Base-by-base conservation (phyloP, 2,329 filamentous ascomycete genomes). In the Trichoderma semiorbis region DNA sequence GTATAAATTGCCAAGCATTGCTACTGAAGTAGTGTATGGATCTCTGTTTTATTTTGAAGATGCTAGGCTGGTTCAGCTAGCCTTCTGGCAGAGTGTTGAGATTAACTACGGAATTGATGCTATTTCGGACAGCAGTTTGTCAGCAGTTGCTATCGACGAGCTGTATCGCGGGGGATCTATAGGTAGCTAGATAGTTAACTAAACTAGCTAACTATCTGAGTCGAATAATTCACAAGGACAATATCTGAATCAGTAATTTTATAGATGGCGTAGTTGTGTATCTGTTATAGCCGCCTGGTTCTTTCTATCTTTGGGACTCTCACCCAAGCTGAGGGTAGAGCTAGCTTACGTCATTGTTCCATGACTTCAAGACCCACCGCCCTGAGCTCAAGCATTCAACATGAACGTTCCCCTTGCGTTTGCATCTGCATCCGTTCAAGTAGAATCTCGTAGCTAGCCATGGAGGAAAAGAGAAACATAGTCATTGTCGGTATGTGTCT, bases 401-500 rank as follows among this genome's bases (percentile, higher is more conserved):
- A n/a, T 65, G 39, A 43, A 43, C 39, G 55, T 24, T 28, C 24
- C 11, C 26, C 62, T 50, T 63, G 36, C 55, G 39, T 60, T 12
- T 53, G 55, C 67, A 26, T 62, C 55, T 39, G 47, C 47, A 24
- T 28, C 47, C 5, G 28, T 28, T 14, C 14, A 21, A 62, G 28
- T 5, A 36, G 30, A 43, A 24, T 2, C 7, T 36, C 14, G 36
- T 28, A 65, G 66, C 68, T 32, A 50, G 57, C 26, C 72, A 82
- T 82, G 81, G 80, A 81, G 10, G 75, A 72, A 39, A 80, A 79
- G 74, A 83, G 80, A 71, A 83, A 86, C 47, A 86, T 87, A 63
- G 84, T 88, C 74, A 85, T 88, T 71, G 80, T 88, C 72, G 84
- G 84, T 85, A 76, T 72, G 83, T 79, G 60, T 70, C 60, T 64